Percentiles rank a stretch among this genome's conserved stretches.
phyloP scores from a whole-genome alignment of 441 rosid genomes.

The Isatis lusitanica region DNA sequence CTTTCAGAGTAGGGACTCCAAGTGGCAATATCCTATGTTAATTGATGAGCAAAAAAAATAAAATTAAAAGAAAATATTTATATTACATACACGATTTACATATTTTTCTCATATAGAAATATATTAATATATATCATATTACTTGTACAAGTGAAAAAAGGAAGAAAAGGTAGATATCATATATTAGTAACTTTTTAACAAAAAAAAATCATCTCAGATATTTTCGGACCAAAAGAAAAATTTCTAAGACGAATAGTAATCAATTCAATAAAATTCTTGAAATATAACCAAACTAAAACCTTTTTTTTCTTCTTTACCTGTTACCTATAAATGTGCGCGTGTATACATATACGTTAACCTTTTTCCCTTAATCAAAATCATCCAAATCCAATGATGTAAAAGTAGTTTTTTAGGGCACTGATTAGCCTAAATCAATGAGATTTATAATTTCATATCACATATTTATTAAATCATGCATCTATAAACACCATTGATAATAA shows the following conservation, averaged over 20 bases:
- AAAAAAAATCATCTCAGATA: neutral
- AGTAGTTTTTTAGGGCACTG: neutral
- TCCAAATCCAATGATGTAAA: neutral
- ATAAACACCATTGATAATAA: neutral
- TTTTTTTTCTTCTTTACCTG: neutral
- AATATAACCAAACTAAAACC: neutral
- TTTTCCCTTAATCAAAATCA: neutral
- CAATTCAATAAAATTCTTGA: too few species aligned
- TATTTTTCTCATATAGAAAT: neutral
- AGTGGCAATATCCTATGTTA: constrained; percentile 1
- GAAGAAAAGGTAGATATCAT: neutral
- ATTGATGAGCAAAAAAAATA: neutral
- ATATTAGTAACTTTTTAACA: neutral
- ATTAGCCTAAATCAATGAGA: neutral
- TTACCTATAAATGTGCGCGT: neutral
- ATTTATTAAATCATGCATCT: neutral
- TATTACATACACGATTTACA: neutral
- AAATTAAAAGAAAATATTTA: neutral
- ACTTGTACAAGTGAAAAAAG: neutral
- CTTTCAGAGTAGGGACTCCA: constrained; percentile 32
- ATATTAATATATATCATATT: neutral
- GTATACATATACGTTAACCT: neutral
- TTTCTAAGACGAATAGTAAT: too few species aligned
- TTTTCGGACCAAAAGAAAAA: neutral
- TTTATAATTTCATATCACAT: too few species aligned